Evolutionary conservation across 1,284 basidiomycete genomes (phyloP), one percentile per base, ranked within the genome.

Genomic region (Rhizopogon parksii): DNA sequence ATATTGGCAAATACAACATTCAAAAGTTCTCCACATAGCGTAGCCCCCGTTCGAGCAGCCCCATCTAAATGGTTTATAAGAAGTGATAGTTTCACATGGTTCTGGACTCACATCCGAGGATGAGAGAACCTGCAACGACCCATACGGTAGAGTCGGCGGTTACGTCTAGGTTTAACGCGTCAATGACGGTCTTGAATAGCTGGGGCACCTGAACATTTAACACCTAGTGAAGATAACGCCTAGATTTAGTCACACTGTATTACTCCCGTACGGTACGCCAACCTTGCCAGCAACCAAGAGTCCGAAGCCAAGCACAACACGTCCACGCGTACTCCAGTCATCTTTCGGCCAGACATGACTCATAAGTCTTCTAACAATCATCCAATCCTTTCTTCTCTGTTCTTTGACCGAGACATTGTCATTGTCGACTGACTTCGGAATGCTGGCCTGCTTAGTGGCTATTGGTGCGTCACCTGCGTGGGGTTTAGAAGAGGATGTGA

Each of bases 1-100:
- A 99, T 95, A 48, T 90, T 92, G 50, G 95, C 95, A 59, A 99
- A 99, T 6, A 97, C 85, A 0, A 96, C 95, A 61, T 99, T 99
- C 27, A 98, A 75, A 0, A 98, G 74, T 69, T 99, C 95, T 5
- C 86, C 85, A 58, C 94, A 98, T 5, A 95, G 75, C 0, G 91
- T 90, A 3, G 96, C 85, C 30, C 91, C 88, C 36, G 99, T 81
- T 36, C 96, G 80, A 0, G 95, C 94, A 2, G 86, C 80, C 3
- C 94, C 96, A 62, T 98, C 94, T 97, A 63, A 21, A 39, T 42
- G 42, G 43, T 12, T 19, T 15, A 54, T 63, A 50, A 56, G 50
- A 50, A 27, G 34, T 25, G 32, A 21, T 21, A 36, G 35, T 40
- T 6, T 36, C 36, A 34, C 45, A 49, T 34, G 15, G 6, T 52